Base-by-base conservation (phyloP, 2,329 filamentous ascomycete genomes). In the Fusarium sp. region DNA sequence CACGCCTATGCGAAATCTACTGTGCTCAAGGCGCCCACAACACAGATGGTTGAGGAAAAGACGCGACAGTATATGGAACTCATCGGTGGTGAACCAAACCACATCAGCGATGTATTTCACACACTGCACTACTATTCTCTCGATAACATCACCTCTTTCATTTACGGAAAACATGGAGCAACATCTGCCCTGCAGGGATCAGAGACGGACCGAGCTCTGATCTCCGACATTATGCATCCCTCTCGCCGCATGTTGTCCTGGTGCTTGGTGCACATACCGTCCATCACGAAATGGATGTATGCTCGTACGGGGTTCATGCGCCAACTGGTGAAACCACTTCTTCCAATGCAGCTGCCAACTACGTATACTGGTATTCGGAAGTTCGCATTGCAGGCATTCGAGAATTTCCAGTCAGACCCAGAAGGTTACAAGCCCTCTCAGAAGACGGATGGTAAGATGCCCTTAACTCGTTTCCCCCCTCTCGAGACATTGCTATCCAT, bases 1-100 rank as follows among this genome's bases (percentile, higher is more conserved):
- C 86, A 89, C 67, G 85, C 86, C 0, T 90, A 90, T 65, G 86
- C 88, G 1, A 90, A 90, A 66, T 85, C 83, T 0, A 78, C 77
- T 4, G 82, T 90, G 6, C 58, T 79, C 0, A 76, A 73, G 2
- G 57, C 61, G 3, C 40, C 69, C 0, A 68, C 73, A 0, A 61
- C 68, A 1, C 50, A 54, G 5, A 66, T 78, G 60, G 58, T 79
- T 0, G 76, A 79, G 40, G 66, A 67, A 1, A 79, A 77, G 1
- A 60, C 62, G 4, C 54, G 69, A 4, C 50, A 64, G 3, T 74
- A 78, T 2, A 32, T 73, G 7, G 70, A 68, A 5, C 60, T 75
- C 9, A 62, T 75, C 10, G 56, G 56, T 4, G 35, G 38, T 0
- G 73, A 75, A 6, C 73, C 70, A 1, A 62, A 65, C 1, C 60